A percentile compares a stretch with the other conserved stretches of the same genome.
Conservation (phyloP, 192 early-diverging fungal genomes). For the Coemansia sp. region DNA sequence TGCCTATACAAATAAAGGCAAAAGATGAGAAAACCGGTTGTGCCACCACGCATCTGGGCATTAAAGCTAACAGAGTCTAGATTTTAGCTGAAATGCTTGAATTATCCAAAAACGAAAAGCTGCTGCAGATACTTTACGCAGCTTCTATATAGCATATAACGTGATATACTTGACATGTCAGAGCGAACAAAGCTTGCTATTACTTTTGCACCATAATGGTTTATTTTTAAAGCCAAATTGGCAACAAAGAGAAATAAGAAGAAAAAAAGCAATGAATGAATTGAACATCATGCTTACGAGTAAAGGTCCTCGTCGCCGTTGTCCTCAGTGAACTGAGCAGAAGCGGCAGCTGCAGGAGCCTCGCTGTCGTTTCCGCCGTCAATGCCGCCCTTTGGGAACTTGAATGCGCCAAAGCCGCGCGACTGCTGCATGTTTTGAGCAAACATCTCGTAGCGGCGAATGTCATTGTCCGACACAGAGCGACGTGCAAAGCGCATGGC, state of each 20-base stretch:
- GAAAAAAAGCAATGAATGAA: slow-evolving; percentile 5
- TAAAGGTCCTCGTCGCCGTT: slow-evolving; percentile 54
- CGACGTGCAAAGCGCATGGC: slow-evolving; percentile 98
- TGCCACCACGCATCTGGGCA: not conserved
- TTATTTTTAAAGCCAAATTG: not conserved
- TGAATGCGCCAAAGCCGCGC: slow-evolving; percentile 93
- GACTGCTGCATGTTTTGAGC: slow-evolving; percentile 96
- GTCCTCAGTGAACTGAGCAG: slow-evolving; percentile 47
- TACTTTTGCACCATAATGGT: not conserved
- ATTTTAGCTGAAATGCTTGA: not conserved
- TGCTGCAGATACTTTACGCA: too few species aligned
- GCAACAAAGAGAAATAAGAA: not conserved
- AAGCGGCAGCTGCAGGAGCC: slow-evolving; percentile 14
- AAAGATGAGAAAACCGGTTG: slow-evolving; percentile 2
- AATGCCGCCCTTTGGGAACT: slow-evolving; percentile 79
- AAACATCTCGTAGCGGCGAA: slow-evolving; percentile 99
- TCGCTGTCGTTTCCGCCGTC: slow-evolving; percentile 26
- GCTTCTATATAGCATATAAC: too few species aligned
- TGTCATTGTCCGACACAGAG: slow-evolving; percentile 93
- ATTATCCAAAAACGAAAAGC: too few species aligned
- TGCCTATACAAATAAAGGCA: not conserved
- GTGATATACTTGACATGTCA: too few species aligned
- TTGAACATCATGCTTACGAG: slow-evolving; percentile 21
- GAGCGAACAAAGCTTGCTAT: too few species aligned
- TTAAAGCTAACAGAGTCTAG: not conserved